These are phyloP conservation scores for Rhododendron ovatum DNA, from an alignment of 148 eudicot genomes.

Conservation along the genomic window DNA sequence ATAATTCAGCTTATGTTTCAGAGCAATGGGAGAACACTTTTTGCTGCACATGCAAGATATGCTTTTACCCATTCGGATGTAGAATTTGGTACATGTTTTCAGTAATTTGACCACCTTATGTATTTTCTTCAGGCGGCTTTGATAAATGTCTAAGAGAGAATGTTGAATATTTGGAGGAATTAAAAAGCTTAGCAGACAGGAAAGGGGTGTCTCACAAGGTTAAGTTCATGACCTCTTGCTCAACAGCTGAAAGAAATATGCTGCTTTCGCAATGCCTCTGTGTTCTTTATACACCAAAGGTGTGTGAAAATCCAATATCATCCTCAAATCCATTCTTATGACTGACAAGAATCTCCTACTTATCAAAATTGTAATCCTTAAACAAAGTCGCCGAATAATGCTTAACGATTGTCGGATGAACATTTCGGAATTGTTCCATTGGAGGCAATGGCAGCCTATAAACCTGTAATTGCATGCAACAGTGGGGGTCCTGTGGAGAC, in stretches of 20 bases:
- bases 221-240: slow-evolving; percentile 75
- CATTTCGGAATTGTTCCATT: slow-evolving; percentile 93
- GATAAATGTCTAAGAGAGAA: slow-evolving; percentile 84
- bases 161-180: slow-evolving; percentile 83
- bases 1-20: too few relatives aligned
- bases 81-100: too few relatives aligned
- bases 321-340: too few relatives aligned
- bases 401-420: slow-evolving; percentile 50
- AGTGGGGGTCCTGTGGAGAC: slow-evolving; percentile 92
- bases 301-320: background rate
- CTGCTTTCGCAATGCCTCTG: slow-evolving; percentile 77
- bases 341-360: too few relatives aligned
- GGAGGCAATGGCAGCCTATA: slow-evolving; percentile 95
- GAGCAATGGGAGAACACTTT: too few relatives aligned
- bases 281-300: slow-evolving; percentile 90
- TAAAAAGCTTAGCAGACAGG: slow-evolving; percentile 55
- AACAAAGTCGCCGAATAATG: background rate
- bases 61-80: too few relatives aligned
- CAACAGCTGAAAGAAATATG: slow-evolving; percentile 72
- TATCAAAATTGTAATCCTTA: background rate
- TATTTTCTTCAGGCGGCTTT: slow-evolving; percentile 61
- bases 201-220: slow-evolving; percentile 68
- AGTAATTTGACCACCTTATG: too few relatives aligned
- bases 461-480: slow-evolving; percentile 88
- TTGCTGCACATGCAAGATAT: too few relatives aligned